Percentiles rank a stretch among this genome's conserved stretches.
Conservation (phyloP, 306 rosid genomes). For the Amphicarpaea edgeworthii region DNA sequence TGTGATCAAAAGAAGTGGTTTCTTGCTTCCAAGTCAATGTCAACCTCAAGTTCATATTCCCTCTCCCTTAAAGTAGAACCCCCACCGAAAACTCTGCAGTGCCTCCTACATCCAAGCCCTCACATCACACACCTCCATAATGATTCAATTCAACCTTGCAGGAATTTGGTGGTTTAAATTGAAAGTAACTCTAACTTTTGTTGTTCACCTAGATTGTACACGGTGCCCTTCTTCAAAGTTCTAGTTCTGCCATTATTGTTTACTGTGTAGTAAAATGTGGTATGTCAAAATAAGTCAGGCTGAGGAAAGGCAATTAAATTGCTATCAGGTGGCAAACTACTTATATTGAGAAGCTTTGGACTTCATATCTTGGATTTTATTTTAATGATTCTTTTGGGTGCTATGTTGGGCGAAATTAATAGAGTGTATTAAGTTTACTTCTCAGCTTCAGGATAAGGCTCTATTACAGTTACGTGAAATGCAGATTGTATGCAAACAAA, state of each 20-base stretch:
- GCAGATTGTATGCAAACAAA: too few relatives aligned
- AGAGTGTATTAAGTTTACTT: neutral
- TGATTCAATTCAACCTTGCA: neutral
- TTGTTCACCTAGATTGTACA: neutral
- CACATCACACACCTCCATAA: neutral
- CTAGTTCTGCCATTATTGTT: neutral
- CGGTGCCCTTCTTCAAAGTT: neutral
- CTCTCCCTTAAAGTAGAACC: too few relatives aligned
- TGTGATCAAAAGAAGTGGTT: neutral
- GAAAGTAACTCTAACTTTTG: too few relatives aligned
- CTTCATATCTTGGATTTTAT: neutral
- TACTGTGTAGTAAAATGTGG: neutral
- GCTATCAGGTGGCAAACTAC: neutral
- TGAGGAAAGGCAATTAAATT: neutral
- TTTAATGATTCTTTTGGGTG: neutral
- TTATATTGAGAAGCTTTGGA: neutral
- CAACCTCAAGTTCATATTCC: too few relatives aligned
- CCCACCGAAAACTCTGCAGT: neutral
- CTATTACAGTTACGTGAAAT: too few relatives aligned
- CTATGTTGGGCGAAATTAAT: neutral
- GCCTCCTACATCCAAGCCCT: neutral
- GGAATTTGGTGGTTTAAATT: neutral
- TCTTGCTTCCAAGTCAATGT: neutral
- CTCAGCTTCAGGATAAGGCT: too few relatives aligned
- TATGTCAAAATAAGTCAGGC: neutral